Evolutionary conservation across 192 early-diverging fungal genomes (phyloP).

Genomic region (Coemansia sp.): DNA sequence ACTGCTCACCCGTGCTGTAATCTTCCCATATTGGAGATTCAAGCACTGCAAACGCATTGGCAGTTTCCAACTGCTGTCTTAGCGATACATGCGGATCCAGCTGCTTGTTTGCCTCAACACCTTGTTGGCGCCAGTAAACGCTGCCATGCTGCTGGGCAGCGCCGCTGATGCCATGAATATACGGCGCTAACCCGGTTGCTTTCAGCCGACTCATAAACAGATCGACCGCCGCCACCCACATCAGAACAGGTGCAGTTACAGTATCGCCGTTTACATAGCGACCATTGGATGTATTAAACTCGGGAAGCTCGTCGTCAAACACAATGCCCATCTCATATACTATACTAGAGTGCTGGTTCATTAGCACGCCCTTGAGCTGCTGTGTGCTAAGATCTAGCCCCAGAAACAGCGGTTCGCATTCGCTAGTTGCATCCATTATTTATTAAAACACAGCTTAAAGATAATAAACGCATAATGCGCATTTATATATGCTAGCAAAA

Average conservation of each 20-base stretch:
- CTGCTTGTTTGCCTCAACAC: conserved; percentile 37
- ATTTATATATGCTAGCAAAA: not conserved
- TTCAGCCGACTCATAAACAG: conserved; percentile 58
- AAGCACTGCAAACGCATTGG: conserved; percentile 51
- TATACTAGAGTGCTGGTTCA: conserved; percentile 35
- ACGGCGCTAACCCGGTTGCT: conserved; percentile 29
- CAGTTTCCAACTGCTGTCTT: conserved; percentile 55
- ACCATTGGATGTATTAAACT: conserved; percentile 55
- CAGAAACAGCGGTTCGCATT: conserved; percentile 53
- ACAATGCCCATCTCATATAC: conserved; percentile 58
- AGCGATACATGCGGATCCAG: conserved; percentile 51
- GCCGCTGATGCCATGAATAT: conserved; percentile 62
- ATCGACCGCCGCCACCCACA: conserved; percentile 81
- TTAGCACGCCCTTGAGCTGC: conserved; percentile 67
- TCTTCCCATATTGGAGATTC: conserved; percentile 86
- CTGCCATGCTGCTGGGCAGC: conserved; percentile 86
- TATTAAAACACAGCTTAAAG: not conserved
- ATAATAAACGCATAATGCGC: not conserved
- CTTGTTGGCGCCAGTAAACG: conserved; percentile 69
- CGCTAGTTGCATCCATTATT: not conserved
- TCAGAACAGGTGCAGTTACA: conserved; percentile 67
- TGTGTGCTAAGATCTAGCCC: conserved; percentile 79
- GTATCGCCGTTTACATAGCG: conserved; percentile 52
- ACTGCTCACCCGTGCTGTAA: conserved; percentile 67
- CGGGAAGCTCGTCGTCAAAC: conserved; percentile 65